Conservation (phyloP, 257 asterid genomes). For the Oldenlandia corymbosa region DNA sequence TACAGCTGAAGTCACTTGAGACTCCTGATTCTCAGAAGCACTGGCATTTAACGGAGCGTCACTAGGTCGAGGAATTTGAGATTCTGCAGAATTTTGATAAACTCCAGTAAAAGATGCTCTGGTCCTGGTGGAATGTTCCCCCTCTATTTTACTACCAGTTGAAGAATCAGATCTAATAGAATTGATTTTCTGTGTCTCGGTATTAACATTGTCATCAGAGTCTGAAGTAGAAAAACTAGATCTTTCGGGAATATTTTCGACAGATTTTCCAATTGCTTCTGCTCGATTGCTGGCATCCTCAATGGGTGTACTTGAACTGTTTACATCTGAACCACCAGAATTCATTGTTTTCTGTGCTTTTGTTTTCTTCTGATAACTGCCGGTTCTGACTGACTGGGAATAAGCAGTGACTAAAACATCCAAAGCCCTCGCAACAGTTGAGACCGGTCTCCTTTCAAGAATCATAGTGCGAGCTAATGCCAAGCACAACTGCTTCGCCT, state of each 20-base stretch:
- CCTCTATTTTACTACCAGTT: constrained; percentile 35
- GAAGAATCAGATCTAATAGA: constrained; percentile 31
- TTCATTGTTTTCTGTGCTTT: constrained; percentile 43
- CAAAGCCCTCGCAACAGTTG: constrained; percentile 61
- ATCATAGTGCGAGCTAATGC: constrained; percentile 51
- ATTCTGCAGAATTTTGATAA: constrained; percentile 34
- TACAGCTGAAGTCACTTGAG: constrained; percentile 63
- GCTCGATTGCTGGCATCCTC: constrained; percentile 28
- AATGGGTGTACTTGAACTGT: constrained; percentile 25
- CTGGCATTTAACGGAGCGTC: constrained; percentile 40
- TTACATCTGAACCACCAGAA: constrained; percentile 40
- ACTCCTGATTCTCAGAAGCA: constrained; percentile 44
- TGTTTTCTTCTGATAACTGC: constrained; percentile 52
- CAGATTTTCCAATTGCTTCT: constrained; percentile 38
- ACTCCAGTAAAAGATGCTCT: constrained; percentile 38
- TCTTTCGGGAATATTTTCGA: constrained; percentile 31
- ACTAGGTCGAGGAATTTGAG: constrained; percentile 36
- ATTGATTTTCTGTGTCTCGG: constrained; percentile 16
- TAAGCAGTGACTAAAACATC: constrained; percentile 45
- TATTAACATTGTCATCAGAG: constrained; percentile 40
- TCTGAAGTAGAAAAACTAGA: constrained; percentile 43
- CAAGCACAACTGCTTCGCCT: constrained; percentile 88
- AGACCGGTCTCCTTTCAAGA: constrained; percentile 78
- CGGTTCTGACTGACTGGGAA: constrained; percentile 60
- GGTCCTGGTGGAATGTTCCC: constrained; percentile 24